Evolutionary conservation across 106 monocot species (phyloP), one percentile per base, ranked within the genome.

Genomic region (Vanilla planifolia): DNA sequence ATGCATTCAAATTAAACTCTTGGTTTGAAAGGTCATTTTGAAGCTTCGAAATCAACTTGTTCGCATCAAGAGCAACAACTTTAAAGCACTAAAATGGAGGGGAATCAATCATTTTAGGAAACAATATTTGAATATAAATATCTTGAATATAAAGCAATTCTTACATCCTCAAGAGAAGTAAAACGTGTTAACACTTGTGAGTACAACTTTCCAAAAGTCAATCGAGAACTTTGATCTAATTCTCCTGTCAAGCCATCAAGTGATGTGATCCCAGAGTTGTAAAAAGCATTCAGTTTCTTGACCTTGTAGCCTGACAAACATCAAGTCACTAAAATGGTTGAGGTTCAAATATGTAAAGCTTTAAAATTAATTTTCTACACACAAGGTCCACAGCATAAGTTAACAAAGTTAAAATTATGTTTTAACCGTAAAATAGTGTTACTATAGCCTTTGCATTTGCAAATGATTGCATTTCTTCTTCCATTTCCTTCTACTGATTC

Each of bases 401-500:
- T 8, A 8, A 25, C 22, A 50, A 50, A n/a, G n/a, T n/a, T n/a
- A n/a, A 50, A 7, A 13, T 8, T 11, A 25, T 6, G 19, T 10
- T 28, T 28, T 6, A 29, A 10, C 28, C n/a, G 17, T 62, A 16
- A 27, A 2, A 21, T 16, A 15, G 28, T 48, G 28, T 22, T 73
- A 82, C 90, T 73, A 71, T 33, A 41, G 64, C 35, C 55, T 91
- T 91, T 53, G 64, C 64, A 34, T 78, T 76, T 46, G 79, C 48
- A 73, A 81, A 91, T 19, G 68, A 67, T 68, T 70, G 70, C 81
- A 91, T 75, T 25, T 74, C 73, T 15, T 79, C 73, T 40, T 82
- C 79, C 59, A 91, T 70, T 79, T 79, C 78, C 62, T 79, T 82
- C 34, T 85, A 68, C 65, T 85, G 81, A 48, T 51, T 77, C 58